Base-by-base conservation (phyloP, 2,329 filamentous ascomycete species). In the Trichoderma lentiforme region DNA sequence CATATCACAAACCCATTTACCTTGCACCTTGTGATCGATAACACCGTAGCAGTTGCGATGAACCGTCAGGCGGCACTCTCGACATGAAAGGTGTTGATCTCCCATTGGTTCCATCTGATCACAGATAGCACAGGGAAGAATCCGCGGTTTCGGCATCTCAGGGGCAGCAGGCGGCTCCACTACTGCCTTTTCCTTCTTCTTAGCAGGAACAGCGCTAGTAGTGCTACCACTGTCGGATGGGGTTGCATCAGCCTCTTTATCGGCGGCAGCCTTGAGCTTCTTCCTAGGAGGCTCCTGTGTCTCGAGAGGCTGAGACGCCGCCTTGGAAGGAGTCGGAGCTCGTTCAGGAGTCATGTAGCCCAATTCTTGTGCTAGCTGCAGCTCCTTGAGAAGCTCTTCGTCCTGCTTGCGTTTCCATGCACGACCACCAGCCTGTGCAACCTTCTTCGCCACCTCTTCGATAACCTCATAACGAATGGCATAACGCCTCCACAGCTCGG, bases 1-100 rank as follows among this genome's bases (percentile, higher is more conserved):
- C 88, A 95, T 97, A 82, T 98, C 96, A 81, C 96, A 99, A 53
- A 92, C 89, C 96, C 96, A 99, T 81, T 97, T 97, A 58, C 87
- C 88, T 36, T 89, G 87, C 69, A 86, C 87, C 56, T 93, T 89
- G 71, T 91, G 90, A 60, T 91, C 89, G 51, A 88, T 75, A 36
- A 98, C 87, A n/a, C 96, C 96, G 79, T 98, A 99, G 82, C 96
- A 99, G 73, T 90, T 90, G 69, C 93, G 92, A 81, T 99, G 96
- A 28, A 98, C 95, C 4, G 94, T 94, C 81, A 99, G 84, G 68
- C 94, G 92, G 81, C 96, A 99, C 78, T 97, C 94, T 63, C 90
- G 89, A 81, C 96, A 99, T 53, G 91, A 90, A 18, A 97, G 80
- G 76, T 93, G 89, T 75, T 93, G 87, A 67, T 94, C 91, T 14